These are phyloP conservation scores for Lasiodiplodia hormozganensis DNA, from an alignment of 2,329 filamentous ascomycete species.

Conservation along the genomic window DNA sequence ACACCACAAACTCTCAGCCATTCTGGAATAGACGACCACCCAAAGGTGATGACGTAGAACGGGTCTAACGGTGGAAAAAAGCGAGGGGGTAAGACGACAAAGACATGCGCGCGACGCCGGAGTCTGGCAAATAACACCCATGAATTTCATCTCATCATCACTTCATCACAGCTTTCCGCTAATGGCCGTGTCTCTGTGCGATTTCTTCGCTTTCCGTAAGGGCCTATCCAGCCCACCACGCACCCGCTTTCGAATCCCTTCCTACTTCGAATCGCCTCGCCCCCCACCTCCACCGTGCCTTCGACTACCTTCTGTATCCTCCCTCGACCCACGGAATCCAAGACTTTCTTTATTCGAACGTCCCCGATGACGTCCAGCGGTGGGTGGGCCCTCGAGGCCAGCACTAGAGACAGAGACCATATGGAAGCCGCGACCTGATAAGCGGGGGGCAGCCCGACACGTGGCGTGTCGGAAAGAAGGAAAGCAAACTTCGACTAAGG, in stretches of 20 bases:
- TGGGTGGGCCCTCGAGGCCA: neutral
- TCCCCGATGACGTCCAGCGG: neutral
- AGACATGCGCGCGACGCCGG: constrained; percentile 21
- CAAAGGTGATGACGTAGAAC: neutral
- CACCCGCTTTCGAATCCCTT: neutral
- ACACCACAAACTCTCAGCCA: neutral
- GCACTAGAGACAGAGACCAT: constrained; percentile 11
- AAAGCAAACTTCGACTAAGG: constrained; percentile 11
- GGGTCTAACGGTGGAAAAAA: neutral
- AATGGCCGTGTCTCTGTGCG: constrained; percentile 19
- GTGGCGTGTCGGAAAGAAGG: constrained; percentile 13
- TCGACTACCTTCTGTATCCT: neutral
- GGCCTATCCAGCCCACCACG: neutral
- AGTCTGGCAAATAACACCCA: constrained; percentile 24
- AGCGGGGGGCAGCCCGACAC: constrained; percentile 13
- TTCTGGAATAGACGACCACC: neutral
- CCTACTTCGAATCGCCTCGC: neutral
- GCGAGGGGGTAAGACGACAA: neutral
- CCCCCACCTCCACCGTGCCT: neutral
- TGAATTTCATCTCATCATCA: constrained; percentile 28
- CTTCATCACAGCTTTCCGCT: constrained; percentile 26
- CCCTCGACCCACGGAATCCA: neutral
- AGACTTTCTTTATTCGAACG: neutral
- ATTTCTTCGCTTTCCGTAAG: constrained; percentile 4
- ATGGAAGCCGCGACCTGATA: constrained; percentile 22